A percentile compares a stretch with the other conserved stretches of the same genome.
Conservation (phyloP, 2,329 filamentous ascomycete species). For the Ramularia collo-cygni region DNA sequence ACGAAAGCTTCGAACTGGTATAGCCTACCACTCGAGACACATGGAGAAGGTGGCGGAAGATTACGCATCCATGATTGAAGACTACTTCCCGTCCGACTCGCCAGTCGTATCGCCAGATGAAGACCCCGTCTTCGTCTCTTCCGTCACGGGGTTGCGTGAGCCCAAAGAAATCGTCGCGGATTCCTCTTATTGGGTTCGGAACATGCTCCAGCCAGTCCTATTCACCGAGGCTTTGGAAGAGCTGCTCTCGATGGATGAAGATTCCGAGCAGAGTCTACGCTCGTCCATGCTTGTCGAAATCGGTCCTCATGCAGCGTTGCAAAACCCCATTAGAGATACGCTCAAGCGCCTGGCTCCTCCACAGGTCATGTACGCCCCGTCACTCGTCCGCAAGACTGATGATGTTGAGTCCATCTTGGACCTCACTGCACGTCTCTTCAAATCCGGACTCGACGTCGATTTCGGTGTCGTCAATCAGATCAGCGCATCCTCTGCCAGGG, state of each 20-base stretch:
- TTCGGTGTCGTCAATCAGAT: slow-evolving; percentile 3
- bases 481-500: not conserved
- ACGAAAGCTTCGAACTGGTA: not conserved
- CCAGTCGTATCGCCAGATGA: not conserved
- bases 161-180: not conserved
- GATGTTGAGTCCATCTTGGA: too few relatives aligned
- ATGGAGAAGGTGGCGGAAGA: not conserved
- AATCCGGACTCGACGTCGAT: not conserved
- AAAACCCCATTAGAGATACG: slow-evolving; percentile 1
- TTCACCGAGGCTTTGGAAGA: slow-evolving; percentile 36
- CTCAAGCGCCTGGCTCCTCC: not conserved
- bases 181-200: slow-evolving; percentile 38
- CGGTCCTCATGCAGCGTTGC: slow-evolving; percentile 5
- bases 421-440: not conserved
- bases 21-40: not conserved
- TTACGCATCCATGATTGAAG: not conserved
- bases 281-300: slow-evolving; percentile 2
- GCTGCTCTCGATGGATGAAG: not conserved
- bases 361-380: too few relatives aligned
- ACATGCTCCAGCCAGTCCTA: slow-evolving; percentile 38
- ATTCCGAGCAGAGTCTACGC: not conserved
- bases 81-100: not conserved
- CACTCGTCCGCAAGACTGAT: too few relatives aligned
- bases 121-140: not conserved
- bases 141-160: not conserved